Evolutionary conservation across 2,329 filamentous ascomycete species (phyloP), one percentile per base, ranked within the genome.

Genomic region (Cordyceps cateniannulata): DNA sequence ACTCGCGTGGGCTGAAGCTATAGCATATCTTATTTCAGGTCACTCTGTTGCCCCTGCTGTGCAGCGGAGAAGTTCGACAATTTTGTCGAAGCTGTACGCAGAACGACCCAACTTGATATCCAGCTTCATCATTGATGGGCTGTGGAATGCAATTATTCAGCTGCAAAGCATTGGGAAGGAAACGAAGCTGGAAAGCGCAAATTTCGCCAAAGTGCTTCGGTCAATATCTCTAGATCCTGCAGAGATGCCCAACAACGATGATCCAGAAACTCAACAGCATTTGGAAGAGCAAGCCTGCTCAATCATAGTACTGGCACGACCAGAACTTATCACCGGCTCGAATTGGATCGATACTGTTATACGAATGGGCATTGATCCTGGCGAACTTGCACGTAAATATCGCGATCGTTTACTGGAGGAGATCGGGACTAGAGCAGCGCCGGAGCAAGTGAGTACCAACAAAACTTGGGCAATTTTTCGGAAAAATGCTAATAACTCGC

Each of bases 341-440:
- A 90, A 84, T 63, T 99, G 96, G 96, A 98, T 99, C 68, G 88
- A 95, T 47, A 76, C 92, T 3, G 96, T 91, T 69, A 80, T 98
- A 60, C 85, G 85, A 63, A 87, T 89, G 65, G 88, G 87, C 14
- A 78, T 91, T 14, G 95, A 99, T 72, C 95, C 95, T 5, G 93
- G 93, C 20, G 78, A 83, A 24, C 80, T 99, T 61, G 90, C 88
- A 2, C 79, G 80, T 61, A 82, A 85, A 58, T 79, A 87, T 60
- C 77, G 88, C 29, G 78, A 85, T 49, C 74, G 80, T 10, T 83
- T 95, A 63, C 78, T 98, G 53, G 74, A 83, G 35, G 85, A 93
- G 68, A 85, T 97, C 53, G 73, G 79, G 40, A 69, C 73, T 22
- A 76, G 76, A 49, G 82, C 81, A 10, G 76, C 73, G 8, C 72